phyloP scores from a whole-genome alignment of 371 early-diverging fungal species.

The Rhizopus stolonifer region DNA sequence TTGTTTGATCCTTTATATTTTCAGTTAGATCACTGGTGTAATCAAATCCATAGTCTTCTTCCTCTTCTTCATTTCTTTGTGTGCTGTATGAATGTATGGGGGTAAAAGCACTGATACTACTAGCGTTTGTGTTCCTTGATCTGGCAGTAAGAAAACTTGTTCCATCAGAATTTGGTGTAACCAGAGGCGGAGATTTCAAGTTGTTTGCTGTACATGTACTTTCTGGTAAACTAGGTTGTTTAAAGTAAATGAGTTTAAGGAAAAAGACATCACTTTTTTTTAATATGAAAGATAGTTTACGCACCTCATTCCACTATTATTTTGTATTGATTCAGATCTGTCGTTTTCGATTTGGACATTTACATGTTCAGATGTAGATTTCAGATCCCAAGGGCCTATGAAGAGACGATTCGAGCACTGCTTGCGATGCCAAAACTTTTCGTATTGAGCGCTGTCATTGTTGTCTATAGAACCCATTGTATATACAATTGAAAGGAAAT shows the following conservation, averaged over 20 bases:
- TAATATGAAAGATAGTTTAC: too few relatives aligned
- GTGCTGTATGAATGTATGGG: not conserved
- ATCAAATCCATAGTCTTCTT: constrained; percentile 10
- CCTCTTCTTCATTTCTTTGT: constrained; percentile 9
- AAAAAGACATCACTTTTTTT: too few relatives aligned
- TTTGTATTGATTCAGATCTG: not conserved
- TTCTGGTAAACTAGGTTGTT: not conserved
- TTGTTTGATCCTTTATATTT: not conserved
- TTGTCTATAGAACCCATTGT: constrained; percentile 2
- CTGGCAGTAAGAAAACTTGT: constrained; percentile 20
- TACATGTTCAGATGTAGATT: not conserved
- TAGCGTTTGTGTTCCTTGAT: constrained; percentile 2
- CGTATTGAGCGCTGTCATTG: not conserved
- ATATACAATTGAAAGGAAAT: not conserved
- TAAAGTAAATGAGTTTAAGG: not conserved
- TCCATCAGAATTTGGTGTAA: constrained; percentile 14
- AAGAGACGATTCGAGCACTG: constrained; percentile 25
- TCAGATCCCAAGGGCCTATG: constrained; percentile 36
- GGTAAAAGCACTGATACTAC: not conserved
- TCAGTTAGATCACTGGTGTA: not conserved
- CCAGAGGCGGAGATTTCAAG: not conserved
- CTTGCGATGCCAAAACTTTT: constrained; percentile 19
- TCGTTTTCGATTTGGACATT: not conserved
- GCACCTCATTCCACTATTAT: not conserved
- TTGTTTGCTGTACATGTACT: not conserved